A percentile compares a stretch with the other conserved stretches of the same genome.
phyloP scores from a whole-genome alignment of 495 filamentous ascomycete genomes.

The Annulohypoxylon maeteangense region DNA sequence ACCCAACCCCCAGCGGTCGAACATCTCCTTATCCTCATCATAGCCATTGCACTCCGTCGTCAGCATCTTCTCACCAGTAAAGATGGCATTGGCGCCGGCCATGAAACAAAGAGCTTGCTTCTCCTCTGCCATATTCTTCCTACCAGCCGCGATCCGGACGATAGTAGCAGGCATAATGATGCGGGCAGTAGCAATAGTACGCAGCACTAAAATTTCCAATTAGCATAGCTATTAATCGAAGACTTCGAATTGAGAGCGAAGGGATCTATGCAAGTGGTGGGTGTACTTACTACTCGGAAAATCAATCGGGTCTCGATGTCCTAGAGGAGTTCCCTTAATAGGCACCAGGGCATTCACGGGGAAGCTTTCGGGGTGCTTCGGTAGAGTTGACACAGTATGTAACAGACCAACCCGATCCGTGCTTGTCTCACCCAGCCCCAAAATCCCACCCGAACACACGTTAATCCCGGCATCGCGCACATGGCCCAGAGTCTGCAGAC shows the following conservation, averaged over 20 bases:
- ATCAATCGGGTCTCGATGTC: conserved; percentile 72
- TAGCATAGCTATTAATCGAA: background rate
- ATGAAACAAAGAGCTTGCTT: conserved; percentile 86
- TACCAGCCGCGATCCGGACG: conserved; percentile 81
- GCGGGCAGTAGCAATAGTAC: conserved; percentile 82
- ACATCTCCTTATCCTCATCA: conserved; percentile 84
- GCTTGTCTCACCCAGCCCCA: conserved; percentile 79
- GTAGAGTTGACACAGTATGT: conserved; percentile 78
- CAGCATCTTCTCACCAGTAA: conserved; percentile 92
- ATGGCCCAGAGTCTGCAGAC: conserved; percentile 75
- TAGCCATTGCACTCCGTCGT: conserved; percentile 88
- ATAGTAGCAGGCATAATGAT: conserved; percentile 83
- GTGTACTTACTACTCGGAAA: conserved; percentile 64
- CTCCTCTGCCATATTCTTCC: conserved; percentile 80
- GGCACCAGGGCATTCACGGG: conserved; percentile 88
- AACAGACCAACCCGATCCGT: conserved; percentile 81
- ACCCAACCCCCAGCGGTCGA: conserved; percentile 78
- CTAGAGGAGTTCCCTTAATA: conserved; percentile 85
- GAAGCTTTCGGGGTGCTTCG: conserved; percentile 82
- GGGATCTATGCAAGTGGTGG: background rate
- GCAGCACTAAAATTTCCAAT: conserved; percentile 56
- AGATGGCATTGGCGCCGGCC: conserved; percentile 88
- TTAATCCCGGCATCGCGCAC: conserved; percentile 85
- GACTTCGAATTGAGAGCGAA: background rate
- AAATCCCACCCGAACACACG: conserved; percentile 85